Conservation (phyloP, 1,284 basidiomycete species). For the Microbotryum lychnidis-dioicae region DNA sequence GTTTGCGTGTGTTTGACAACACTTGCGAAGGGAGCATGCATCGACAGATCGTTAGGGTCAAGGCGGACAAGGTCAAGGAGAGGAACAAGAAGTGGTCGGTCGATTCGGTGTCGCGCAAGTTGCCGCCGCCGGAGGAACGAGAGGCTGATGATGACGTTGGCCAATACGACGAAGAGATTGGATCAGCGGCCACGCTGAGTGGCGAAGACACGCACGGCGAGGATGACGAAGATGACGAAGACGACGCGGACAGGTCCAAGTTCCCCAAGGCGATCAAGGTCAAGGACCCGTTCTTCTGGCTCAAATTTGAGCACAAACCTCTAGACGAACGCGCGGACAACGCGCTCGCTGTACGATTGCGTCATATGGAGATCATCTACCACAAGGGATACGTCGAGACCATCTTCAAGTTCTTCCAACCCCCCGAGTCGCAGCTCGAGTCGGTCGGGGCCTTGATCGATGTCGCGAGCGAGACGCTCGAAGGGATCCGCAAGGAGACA, state of each 20-base stretch:
- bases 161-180: conserved; percentile 32
- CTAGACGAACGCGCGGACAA: conserved; percentile 88
- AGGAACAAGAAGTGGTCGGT: conserved; percentile 23
- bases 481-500: conserved; percentile 90
- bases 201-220: conserved; percentile 32
- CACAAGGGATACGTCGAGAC: conserved; percentile 91
- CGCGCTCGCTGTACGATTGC: conserved; percentile 80
- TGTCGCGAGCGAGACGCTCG: conserved; percentile 87
- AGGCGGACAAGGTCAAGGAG: conserved; percentile 46
- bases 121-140: conserved; percentile 37
- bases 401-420: conserved; percentile 85
- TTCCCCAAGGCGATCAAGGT: conserved; percentile 1
- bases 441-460: conserved; percentile 65
- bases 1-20: conserved; percentile 84
- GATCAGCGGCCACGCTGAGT: no score
- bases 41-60: conserved; percentile 89
- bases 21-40: conserved; percentile 75
- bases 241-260: conserved; percentile 28
- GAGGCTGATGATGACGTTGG: conserved; percentile 36
- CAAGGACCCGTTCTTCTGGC: conserved; percentile 75
- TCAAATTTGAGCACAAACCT: conserved; percentile 90
- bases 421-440: conserved; percentile 89
- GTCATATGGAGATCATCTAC: conserved; percentile 97
- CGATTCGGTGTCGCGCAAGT: conserved; percentile 27
- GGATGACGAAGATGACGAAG: conserved; percentile 33